A percentile compares a stretch with the other conserved stretches of the same genome.
phyloP scores from a whole-genome alignment of 1,284 basidiomycete species.

The Puccinia triticina region DNA sequence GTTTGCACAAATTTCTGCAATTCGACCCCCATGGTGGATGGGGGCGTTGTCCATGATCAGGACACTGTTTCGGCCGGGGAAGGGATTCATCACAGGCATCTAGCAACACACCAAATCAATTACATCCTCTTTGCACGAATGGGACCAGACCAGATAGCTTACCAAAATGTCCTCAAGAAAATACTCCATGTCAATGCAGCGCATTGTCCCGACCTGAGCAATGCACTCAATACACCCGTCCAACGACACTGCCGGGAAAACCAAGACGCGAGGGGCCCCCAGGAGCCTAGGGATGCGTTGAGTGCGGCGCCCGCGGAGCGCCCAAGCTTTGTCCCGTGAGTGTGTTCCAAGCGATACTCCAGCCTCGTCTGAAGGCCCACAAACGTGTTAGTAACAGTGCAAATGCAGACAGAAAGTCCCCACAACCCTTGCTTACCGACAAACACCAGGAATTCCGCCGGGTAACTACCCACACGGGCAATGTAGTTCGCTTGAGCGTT shows the following conservation, averaged over 20 bases:
- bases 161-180: background rate
- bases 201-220: too few species aligned
- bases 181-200: too few species aligned
- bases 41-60: background rate
- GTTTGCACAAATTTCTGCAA: background rate
- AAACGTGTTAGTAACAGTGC: too few species aligned
- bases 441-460: too few species aligned
- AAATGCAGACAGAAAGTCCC: too few species aligned
- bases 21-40: background rate
- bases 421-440: too few species aligned
- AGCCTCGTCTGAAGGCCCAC: too few species aligned
- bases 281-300: background rate
- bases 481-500: too few species aligned
- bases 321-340: too few species aligned
- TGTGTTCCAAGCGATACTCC: too few species aligned
- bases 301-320: too few species aligned
- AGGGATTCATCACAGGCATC: conserved; percentile 20
- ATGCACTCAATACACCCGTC: background rate
- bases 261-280: background rate
- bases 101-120: background rate
- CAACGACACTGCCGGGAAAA: background rate
- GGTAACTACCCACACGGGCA: too few species aligned
- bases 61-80: background rate
- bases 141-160: background rate
- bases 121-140: background rate